Base-by-base conservation (phyloP, 441 rosid genomes). In the Mallotus repandus region DNA sequence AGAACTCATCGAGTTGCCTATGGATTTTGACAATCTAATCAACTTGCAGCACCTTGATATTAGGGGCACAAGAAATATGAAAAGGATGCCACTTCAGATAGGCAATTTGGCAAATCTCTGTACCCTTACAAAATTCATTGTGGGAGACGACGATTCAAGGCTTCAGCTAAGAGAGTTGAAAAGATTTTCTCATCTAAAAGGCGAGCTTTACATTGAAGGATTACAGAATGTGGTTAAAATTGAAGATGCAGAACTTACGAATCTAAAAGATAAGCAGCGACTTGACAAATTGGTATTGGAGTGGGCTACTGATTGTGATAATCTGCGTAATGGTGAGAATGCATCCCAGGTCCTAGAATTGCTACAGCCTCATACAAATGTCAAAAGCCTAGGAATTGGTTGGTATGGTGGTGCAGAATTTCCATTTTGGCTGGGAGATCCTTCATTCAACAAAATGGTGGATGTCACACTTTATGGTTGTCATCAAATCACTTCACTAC, bases 41-140 rank as follows among this genome's bases (percentile, higher is more conserved):
- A 79, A 74, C 35, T 55, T 77, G 56, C 53, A 45, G 3, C 11
- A 45, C 11, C 48, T 45, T 45, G 48, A 45, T 7, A 45, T 45
- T 45, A 45, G 11, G 9, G 49, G 56, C 0, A 41, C 5, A 15
- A 35, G 50, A 14, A 35, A 38, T 1, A 48, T 72, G 11, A 41
- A 19, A 57, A n/a, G 18, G 2, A 75, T 72, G 80, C 79, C 82
- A 1, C 35, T 53, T 0, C 13, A 56, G 6, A 71, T 80, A 14
- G 74, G 83, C 11, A 66, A 49, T 19, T 18, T 66, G n/a, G 41
- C 12, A 2, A n/a, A 35, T 50, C 59, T 67, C 2, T 48, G 10
- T 5, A 16, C 4, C 9, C 18, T 67, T 48, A 4, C 48, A 12
- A 41, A 67, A 2, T 67, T 53, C 53, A 29, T 18, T 67, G 70